Base-by-base conservation (phyloP, 176 grass and related monocot genomes). In the Guadua angustifolia region DNA sequence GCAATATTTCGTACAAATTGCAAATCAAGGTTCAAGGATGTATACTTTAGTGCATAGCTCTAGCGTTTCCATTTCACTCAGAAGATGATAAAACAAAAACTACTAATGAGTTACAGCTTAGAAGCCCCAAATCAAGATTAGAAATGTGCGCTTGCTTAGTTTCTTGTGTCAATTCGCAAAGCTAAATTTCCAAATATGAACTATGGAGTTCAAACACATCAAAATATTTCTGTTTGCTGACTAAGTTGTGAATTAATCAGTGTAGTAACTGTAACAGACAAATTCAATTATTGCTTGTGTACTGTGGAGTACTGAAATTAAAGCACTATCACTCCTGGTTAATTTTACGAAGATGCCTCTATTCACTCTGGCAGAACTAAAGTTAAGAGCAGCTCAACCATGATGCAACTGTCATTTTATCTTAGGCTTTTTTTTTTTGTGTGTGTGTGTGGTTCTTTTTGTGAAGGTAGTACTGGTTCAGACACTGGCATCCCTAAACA, bases 21-120 rank as follows among this genome's bases (percentile, higher is more conserved):
- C 33, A 72, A 73, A 52, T 56, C 12, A 40, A 15, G 44, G 44
- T 36, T 42, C 8, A 89, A 61, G 44, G 43, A 24, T 73, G 33
- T 19, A 24, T 10, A 33, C 0, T 52, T 19, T 6, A 17, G 53
- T 25, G 25, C 4, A 18, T 36, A 25, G 25, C 21, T n/a, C 55
- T 45, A 71, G 10, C 45, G 32, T 70, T 77, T 42, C 49, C 8
- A 61, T 36, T 39, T 24, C 43, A 81, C 4, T 22, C 42, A 10
- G 42, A 50, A 84, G 51, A n/a, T 73, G 19, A 79, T 13, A 14
- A 25, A 65, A 46, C 51, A 15, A 63, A 0, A n/a, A 64, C 3
- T 74, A 18, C 13, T 55, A 36, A 71, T 26, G 35, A 72, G 21
- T 71, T 71, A 71, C 12, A 62, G 71, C 17, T 71, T 43, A 77